Evolutionary conservation across 2,329 filamentous ascomycete genomes (phyloP).

Genomic region (Arthrinium puccinioides): DNA sequence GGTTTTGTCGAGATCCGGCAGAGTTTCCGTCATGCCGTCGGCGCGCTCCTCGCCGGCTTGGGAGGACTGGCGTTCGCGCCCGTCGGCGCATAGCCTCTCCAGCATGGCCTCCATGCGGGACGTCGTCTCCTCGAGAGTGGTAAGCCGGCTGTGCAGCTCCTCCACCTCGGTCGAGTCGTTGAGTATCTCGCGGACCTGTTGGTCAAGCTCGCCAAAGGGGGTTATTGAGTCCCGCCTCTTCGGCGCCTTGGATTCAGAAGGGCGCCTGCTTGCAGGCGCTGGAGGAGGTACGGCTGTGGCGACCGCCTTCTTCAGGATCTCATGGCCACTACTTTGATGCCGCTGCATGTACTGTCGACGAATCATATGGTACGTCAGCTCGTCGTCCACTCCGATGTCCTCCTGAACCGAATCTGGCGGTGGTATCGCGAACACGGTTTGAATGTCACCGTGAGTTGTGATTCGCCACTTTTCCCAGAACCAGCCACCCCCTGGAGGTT

Average conservation of each 20-base stretch:
- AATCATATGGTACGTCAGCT: conserved; percentile 51
- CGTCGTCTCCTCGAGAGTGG: conserved; percentile 42
- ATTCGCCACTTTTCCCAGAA: conserved; percentile 65
- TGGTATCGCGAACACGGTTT: conserved; percentile 65
- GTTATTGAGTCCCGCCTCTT: conserved; percentile 48
- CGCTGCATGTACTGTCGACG: conserved; percentile 44
- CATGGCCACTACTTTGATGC: conserved; percentile 31
- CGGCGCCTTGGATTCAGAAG: conserved; percentile 19
- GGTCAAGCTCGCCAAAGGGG: conserved; percentile 41
- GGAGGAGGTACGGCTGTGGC: conserved; percentile 3
- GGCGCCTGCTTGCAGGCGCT: conserved; percentile 5
- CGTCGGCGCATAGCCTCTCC: conserved; percentile 23
- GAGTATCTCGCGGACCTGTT: conserved; percentile 43
- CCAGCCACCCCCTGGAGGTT: conserved; percentile 23
- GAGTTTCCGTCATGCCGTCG: neutral
- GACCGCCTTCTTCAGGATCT: conserved; percentile 4
- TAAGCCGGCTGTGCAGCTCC: conserved; percentile 36
- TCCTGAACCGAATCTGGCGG: conserved; percentile 54
- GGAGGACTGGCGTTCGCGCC: conserved; percentile 6
- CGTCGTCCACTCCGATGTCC: conserved; percentile 52
- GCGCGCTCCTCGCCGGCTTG: conserved; percentile 7
- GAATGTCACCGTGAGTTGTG: conserved; percentile 64
- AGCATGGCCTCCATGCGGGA: conserved; percentile 42
- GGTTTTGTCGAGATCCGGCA: neutral
- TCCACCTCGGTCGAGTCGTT: conserved; percentile 37